phyloP scores from a whole-genome alignment of 345 rosid species.

The Moricandia moricandioides region DNA sequence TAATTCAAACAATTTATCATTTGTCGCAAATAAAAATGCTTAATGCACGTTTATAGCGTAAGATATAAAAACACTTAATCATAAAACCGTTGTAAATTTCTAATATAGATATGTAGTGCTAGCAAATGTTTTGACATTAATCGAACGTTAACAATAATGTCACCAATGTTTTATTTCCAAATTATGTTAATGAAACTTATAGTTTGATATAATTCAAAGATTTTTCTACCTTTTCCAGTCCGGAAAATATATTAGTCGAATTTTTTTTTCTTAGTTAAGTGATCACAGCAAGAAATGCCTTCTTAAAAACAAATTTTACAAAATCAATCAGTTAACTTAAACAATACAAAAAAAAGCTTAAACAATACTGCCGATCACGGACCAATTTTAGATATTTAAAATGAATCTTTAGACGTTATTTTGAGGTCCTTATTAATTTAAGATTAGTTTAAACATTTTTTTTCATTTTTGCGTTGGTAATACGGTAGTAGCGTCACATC shows the following conservation, averaged over 20 bases:
- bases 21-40: not conserved
- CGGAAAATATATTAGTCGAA: no score
- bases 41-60: not conserved
- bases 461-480: not conserved
- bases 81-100: not conserved
- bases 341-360: no score
- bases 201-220: no score
- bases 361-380: not conserved
- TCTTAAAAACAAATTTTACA: no score
- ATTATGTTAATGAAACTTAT: no score
- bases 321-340: no score
- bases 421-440: not conserved
- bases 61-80: not conserved
- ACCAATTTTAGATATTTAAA: no score
- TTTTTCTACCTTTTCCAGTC: no score
- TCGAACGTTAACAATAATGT: not conserved
- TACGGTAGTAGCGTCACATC: slow-evolving; percentile 3
- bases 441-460: not conserved
- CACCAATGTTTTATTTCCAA: no score
- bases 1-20: not conserved
- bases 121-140: not conserved
- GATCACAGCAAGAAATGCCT: no score
- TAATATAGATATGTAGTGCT: not conserved
- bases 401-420: not conserved
- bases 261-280: no score